A percentile compares a stretch with the other conserved stretches of the same genome.
These are phyloP conservation scores for Cyberlindnera americana DNA, from an alignment of 805 yeast species.

Conservation along the genomic window DNA sequence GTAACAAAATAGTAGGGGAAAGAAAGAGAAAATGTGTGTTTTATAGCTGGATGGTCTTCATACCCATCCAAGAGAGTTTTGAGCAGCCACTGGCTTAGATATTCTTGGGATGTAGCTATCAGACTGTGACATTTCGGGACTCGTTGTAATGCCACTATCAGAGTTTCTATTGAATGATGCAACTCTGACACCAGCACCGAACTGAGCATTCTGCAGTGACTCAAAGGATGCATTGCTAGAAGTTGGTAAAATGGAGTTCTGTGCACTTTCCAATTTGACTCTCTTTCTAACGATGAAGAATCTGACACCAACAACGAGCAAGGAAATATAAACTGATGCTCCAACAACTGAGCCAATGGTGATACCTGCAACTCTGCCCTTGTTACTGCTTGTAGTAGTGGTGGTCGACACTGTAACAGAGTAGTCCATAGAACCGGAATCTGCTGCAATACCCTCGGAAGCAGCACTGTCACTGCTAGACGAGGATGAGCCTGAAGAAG, in stretches of 20 bases:
- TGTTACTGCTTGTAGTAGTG: constrained; percentile 10
- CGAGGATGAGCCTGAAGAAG: constrained; percentile 13
- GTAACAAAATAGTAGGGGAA: too few species aligned
- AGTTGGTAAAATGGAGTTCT: constrained; percentile 15
- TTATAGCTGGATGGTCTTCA: too few species aligned
- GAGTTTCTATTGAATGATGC: constrained; percentile 4
- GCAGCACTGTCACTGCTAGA: constrained; percentile 13
- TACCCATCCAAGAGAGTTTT: constrained; percentile 71
- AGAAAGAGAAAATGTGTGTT: background rate
- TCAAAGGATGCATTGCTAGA: constrained; percentile 18
- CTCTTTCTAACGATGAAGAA: constrained; percentile 36
- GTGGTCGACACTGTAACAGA: constrained; percentile 21
- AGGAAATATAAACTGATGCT: constrained; percentile 57
- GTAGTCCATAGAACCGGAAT: constrained; percentile 31
- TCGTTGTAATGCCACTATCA: background rate
- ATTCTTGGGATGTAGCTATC: constrained; percentile 42
- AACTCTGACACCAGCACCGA: constrained; percentile 25
- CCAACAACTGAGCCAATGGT: constrained; percentile 84
- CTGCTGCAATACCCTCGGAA: constrained; percentile 12
- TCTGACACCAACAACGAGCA: constrained; percentile 54
- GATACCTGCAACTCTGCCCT: constrained; percentile 63
- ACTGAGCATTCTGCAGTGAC: constrained; percentile 16
- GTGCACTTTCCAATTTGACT: constrained; percentile 17
- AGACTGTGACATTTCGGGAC: constrained; percentile 25
- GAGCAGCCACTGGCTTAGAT: constrained; percentile 66